Evolutionary conservation across 2,329 filamentous ascomycete genomes (phyloP).

Genomic region (Phaeosphaeria sp.): DNA sequence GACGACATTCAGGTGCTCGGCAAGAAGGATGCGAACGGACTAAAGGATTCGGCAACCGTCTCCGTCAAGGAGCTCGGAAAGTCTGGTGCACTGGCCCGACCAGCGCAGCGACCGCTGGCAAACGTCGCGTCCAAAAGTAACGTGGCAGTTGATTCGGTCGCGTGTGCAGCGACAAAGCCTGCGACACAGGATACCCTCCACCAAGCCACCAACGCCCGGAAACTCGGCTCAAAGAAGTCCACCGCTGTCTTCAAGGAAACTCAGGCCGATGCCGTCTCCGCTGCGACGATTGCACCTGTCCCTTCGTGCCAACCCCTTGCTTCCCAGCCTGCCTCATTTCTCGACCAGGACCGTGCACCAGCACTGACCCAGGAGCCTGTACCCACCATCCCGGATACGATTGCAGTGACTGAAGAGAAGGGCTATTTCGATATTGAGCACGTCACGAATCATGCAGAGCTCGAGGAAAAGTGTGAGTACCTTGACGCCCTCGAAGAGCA

Average conservation of each 20-base stretch:
- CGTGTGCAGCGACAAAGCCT: slow-evolving; percentile 30
- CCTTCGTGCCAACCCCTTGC: slow-evolving; percentile 29
- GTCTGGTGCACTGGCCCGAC: slow-evolving; percentile 58
- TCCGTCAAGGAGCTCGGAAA: slow-evolving; percentile 50
- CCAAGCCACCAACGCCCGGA: slow-evolving; percentile 51
- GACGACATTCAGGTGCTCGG: slow-evolving; percentile 63
- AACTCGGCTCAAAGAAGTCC: slow-evolving; percentile 59
- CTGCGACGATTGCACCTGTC: slow-evolving; percentile 21
- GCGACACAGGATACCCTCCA: slow-evolving; percentile 33
- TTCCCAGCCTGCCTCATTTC: slow-evolving; percentile 31
- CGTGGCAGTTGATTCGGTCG: slow-evolving; percentile 19
- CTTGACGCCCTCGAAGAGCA: slow-evolving; percentile 48
- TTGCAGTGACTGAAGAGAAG: slow-evolving; percentile 19
- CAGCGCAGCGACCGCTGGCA: slow-evolving; percentile 66
- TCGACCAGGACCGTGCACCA: slow-evolving; percentile 27
- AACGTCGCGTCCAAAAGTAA: slow-evolving; percentile 28
- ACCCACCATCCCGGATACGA: slow-evolving; percentile 22
- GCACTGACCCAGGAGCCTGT: slow-evolving; percentile 21
- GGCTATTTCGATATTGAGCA: slow-evolving; percentile 13
- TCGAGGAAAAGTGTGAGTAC: slow-evolving; percentile 42
- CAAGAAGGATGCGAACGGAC: slow-evolving; percentile 45
- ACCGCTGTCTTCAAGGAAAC: slow-evolving; percentile 63
- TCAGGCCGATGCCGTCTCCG: slow-evolving; percentile 23
- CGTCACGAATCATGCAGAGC: slow-evolving; percentile 19
- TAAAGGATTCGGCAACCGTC: slow-evolving; percentile 39